Conservation (phyloP, 2,329 filamentous ascomycete species). For the Penicillium sp. region DNA sequence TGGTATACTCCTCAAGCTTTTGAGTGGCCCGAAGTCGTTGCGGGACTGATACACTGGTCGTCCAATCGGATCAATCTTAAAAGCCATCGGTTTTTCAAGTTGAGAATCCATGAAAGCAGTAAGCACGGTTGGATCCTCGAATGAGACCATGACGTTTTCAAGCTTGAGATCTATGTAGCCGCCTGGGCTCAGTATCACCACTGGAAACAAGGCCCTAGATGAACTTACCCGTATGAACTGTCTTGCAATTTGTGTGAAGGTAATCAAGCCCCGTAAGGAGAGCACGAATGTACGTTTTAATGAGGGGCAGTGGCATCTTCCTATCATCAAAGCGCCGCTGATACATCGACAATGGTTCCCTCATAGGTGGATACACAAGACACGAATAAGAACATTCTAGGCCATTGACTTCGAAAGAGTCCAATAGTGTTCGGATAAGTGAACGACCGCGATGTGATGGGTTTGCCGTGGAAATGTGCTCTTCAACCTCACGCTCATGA, state of each 20-base stretch:
- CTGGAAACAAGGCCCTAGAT: conserved; percentile 9
- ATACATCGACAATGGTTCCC: conserved; percentile 37
- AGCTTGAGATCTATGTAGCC: conserved; percentile 41
- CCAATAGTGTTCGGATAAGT: conserved; percentile 33
- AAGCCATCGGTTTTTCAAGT: conserved; percentile 31
- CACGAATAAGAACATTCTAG: conserved; percentile 33
- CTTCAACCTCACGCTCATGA: conserved; percentile 32
- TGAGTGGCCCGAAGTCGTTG: conserved; percentile 32
- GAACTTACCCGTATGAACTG: conserved; percentile 41
- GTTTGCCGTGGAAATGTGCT: conserved; percentile 32
- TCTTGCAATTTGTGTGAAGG: conserved; percentile 40
- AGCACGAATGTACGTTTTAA: conserved; percentile 36
- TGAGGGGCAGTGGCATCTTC: conserved; percentile 32
- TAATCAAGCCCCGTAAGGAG: conserved; percentile 44
- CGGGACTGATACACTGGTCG: conserved; percentile 34
- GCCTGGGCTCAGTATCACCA: conserved; percentile 11
- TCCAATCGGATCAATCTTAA: conserved; percentile 32
- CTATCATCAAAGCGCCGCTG: conserved; percentile 28
- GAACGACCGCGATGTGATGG: conserved; percentile 32
- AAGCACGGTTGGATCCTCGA: conserved; percentile 31
- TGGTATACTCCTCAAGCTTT: conserved; percentile 26
- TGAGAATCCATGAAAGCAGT: conserved; percentile 31
- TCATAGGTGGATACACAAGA: conserved; percentile 39
- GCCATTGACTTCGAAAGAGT: conserved; percentile 33
- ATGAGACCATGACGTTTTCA: conserved; percentile 42